These are phyloP conservation scores for Oryza longistaminata DNA, from an alignment of 176 grass and related monocot species.

Conservation along the genomic window DNA sequence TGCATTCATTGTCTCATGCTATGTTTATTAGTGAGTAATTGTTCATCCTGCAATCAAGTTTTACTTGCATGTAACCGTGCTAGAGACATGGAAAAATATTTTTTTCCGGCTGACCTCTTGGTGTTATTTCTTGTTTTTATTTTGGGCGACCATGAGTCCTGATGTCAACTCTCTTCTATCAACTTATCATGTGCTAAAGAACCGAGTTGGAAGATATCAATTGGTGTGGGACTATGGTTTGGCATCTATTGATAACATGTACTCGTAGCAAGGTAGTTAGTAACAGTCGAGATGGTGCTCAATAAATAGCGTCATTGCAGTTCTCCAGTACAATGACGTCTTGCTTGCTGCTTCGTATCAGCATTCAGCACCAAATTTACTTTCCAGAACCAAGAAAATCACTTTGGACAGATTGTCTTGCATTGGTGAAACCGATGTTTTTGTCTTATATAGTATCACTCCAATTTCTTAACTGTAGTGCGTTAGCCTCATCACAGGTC, in stretches of 20 bases:
- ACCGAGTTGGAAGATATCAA: neutral
- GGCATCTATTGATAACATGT: neutral
- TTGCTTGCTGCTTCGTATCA: neutral
- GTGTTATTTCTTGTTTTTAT: neutral
- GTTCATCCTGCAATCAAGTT: neutral
- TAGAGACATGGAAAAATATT: neutral
- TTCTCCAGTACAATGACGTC: neutral
- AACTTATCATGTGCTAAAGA: neutral
- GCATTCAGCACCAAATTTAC: neutral
- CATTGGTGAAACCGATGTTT: conserved; percentile 9
- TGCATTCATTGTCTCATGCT: neutral
- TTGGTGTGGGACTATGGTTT: conserved; percentile 10
- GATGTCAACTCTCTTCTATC: neutral
- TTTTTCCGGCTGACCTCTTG: neutral
- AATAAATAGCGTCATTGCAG: neutral
- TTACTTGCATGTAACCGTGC: neutral
- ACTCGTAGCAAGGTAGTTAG: neutral
- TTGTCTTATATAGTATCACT: neutral
- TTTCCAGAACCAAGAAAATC: neutral
- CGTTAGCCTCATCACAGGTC: neutral
- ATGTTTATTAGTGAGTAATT: neutral
- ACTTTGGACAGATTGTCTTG: neutral
- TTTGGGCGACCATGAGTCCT: neutral
- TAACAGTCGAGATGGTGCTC: conserved; percentile 5
- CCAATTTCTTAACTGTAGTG: neutral